Evolutionary conservation across 2,329 filamentous ascomycete species (phyloP).

Genomic region (Beauveria rudraprayagi): DNA sequence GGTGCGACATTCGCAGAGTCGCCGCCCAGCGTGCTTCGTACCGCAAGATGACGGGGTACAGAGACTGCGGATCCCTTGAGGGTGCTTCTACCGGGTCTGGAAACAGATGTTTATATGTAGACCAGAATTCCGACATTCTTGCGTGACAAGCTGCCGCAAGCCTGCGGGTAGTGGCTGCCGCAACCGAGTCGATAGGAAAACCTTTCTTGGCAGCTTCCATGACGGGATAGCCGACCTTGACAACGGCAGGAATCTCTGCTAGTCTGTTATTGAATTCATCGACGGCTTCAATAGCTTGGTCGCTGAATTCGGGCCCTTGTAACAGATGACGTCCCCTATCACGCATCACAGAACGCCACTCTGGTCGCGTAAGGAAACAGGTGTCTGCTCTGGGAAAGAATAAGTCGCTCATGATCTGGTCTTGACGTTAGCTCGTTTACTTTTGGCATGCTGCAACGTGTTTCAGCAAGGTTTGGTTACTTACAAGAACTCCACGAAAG

Average conservation of each 20-base stretch:
- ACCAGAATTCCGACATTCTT: constrained; percentile 27
- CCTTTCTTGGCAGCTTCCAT: constrained; percentile 22
- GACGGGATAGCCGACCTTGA: constrained; percentile 25
- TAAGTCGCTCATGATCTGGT: constrained; percentile 30
- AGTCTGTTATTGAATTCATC: constrained; percentile 28
- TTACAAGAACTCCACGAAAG: constrained; percentile 29
- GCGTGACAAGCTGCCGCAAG: constrained; percentile 21
- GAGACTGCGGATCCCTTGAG: constrained; percentile 22
- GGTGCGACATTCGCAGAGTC: constrained; percentile 28
- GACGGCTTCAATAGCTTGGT: constrained; percentile 19
- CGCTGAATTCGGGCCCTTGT: constrained; percentile 17
- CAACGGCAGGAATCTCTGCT: constrained; percentile 26
- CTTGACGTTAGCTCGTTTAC: neutral
- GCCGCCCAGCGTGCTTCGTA: constrained; percentile 25
- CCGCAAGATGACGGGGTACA: constrained; percentile 25
- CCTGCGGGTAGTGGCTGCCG: constrained; percentile 22
- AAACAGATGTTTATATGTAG: constrained; percentile 18
- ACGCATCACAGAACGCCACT: constrained; percentile 28
- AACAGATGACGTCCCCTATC: constrained; percentile 20
- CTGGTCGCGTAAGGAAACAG: constrained; percentile 29
- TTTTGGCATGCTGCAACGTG: neutral
- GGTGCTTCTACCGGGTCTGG: constrained; percentile 21
- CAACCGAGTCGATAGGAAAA: constrained; percentile 21
- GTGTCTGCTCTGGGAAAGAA: constrained; percentile 27
- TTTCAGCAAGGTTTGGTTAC: constrained; percentile 10